Percentiles rank a stretch among this genome's conserved stretches.
Conservation (phyloP, 352 stramenopile genomes). For the Phytophthora colocasiae region DNA sequence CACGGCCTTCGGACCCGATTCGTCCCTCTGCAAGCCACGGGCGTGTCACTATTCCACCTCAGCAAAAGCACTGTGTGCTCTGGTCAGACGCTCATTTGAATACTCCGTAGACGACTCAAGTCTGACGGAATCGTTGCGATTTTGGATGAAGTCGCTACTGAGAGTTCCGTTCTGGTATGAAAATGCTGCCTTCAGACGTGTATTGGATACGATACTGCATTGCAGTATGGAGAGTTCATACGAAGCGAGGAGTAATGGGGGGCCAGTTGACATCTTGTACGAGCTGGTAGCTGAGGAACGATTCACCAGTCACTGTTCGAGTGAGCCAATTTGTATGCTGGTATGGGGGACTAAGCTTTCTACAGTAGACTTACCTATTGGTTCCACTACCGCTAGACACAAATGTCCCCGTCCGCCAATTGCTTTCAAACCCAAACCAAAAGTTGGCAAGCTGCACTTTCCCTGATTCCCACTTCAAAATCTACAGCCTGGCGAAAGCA, state of each 20-base stretch:
- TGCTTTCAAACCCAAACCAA: too few relatives aligned
- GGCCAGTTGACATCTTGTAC: constrained; percentile 35
- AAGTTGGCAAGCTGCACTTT: too few relatives aligned
- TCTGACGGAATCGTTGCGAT: constrained; percentile 51
- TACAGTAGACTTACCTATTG: too few relatives aligned
- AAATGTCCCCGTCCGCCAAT: too few relatives aligned
- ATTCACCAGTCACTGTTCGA: too few relatives aligned
- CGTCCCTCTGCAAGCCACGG: too few relatives aligned
- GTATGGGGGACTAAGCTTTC: too few relatives aligned
- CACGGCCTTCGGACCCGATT: too few relatives aligned
- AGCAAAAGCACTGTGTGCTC: constrained; percentile 55
- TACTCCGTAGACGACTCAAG: constrained; percentile 49
- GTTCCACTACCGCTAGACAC: too few relatives aligned
- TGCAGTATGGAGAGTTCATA: constrained; percentile 65
- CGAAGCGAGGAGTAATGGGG: not conserved
- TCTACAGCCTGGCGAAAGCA: too few relatives aligned
- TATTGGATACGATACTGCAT: constrained; percentile 71
- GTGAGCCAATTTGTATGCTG: too few relatives aligned
- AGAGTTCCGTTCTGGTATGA: constrained; percentile 86
- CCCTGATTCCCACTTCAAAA: too few relatives aligned
- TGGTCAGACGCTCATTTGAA: constrained; percentile 73
- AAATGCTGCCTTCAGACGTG: constrained; percentile 67
- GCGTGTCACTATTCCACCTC: constrained; percentile 45
- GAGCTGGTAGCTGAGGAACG: constrained; percentile 47
- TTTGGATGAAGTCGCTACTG: constrained; percentile 71